phyloP scores from a whole-genome alignment of 2,329 filamentous ascomycete species.

The Zymoseptoria ardabiliae region DNA sequence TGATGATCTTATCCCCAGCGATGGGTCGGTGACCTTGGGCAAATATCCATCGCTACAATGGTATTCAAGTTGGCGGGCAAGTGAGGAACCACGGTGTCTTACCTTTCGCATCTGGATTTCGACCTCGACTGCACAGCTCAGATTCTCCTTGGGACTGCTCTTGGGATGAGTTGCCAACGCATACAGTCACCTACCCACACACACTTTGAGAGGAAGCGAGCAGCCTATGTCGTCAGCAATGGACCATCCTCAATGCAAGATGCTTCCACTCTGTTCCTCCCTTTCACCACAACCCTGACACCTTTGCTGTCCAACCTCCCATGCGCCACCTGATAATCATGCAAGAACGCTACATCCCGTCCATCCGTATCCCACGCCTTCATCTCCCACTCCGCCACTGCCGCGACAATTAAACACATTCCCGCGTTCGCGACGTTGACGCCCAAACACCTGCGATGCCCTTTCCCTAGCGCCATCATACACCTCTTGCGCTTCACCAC shows the following conservation, averaged over 20 bases:
- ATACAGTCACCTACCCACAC: too few relatives aligned
- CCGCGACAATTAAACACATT: slow-evolving; percentile 4
- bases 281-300: slow-evolving; percentile 2
- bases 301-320: slow-evolving; percentile 4
- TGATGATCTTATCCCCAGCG: too few relatives aligned
- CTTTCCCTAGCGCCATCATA: slow-evolving; percentile 5
- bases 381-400: slow-evolving; percentile 1
- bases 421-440: slow-evolving; percentile 4
- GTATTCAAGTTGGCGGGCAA: too few relatives aligned
- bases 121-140: too few relatives aligned
- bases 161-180: too few relatives aligned
- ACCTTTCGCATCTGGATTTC: too few relatives aligned
- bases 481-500: slow-evolving; percentile 1
- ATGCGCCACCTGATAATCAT: slow-evolving; percentile 8
- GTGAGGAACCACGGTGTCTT: too few relatives aligned
- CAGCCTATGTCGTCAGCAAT: not conserved
- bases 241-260: not conserved
- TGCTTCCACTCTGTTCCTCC: not conserved
- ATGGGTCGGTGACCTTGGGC: too few relatives aligned
- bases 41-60: too few relatives aligned
- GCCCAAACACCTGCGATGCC: slow-evolving; percentile 4
- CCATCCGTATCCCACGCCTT: slow-evolving; percentile 4
- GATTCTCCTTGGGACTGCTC: too few relatives aligned
- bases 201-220: not conserved
- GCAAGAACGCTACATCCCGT: slow-evolving; percentile 4